Evolutionary conservation across 345 rosid species (phyloP), one percentile per base, ranked within the genome.

Genomic region (Citrus glauca): DNA sequence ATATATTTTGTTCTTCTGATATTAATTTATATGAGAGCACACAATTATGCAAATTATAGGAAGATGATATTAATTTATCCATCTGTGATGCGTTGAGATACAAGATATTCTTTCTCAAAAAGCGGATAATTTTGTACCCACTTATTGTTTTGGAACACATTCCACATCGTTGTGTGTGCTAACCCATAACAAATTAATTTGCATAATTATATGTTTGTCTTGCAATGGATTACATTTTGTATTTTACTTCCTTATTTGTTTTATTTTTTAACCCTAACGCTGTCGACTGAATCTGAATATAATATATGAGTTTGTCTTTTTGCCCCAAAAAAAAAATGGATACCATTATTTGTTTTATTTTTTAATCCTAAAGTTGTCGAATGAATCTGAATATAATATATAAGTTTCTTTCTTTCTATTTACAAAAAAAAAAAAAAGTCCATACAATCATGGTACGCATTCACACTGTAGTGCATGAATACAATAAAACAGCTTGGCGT

Each of bases 391-490:
- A 50, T 9, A 20, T 32, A 53, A 24, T 9, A 17, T 1, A 20
- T 11, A 19, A 57, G 5, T 1, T 38, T 38, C 1, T 38, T 38
- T 38, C 1, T 38, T 38, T 8, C 9, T 1, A 6, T 8, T 7
- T 1, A 7, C 10, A 38, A 38, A 38, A 38, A 38, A 38, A 2
- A 10, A 42, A 42, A 42, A 9, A 5, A 7, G 25, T 24, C 57
- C 55, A 61, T 62, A 71, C 77, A 80, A 82, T 78, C 86, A 81
- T 79, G 85, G 78, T 77, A 66, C 57, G 80, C 79, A 79, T 81
- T 81, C 84, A 53, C 83, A 55, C 65, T 3, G 2, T 4, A 13
- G 81, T 62, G 60, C 68, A 66, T 72, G 45, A 71, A 64, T 71
- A 50, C 72, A 65, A 72, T 72, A 76, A 38, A 79, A 78, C 85